phyloP scores from a whole-genome alignment of 2,329 filamentous ascomycete species.

The Diplodia corticola region DNA sequence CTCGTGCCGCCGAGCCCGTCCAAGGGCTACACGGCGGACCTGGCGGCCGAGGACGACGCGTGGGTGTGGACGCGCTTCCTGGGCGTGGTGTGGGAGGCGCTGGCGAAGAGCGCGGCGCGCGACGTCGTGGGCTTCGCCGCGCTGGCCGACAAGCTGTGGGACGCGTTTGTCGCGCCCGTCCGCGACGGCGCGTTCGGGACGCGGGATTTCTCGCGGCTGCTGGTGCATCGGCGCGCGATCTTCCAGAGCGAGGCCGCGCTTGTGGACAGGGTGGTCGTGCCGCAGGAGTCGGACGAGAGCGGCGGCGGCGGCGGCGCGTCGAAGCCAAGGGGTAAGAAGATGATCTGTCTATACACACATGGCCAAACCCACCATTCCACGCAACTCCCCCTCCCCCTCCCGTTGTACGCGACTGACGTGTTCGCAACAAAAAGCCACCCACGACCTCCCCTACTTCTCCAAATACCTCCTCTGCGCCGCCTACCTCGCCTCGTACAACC shows the following conservation, averaged over 20 bases:
- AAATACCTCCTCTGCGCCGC: constrained; percentile 73
- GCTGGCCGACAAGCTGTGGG: constrained; percentile 77
- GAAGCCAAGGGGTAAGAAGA: constrained; percentile 3
- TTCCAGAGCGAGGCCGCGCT: constrained; percentile 74
- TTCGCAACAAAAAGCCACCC: constrained; percentile 36
- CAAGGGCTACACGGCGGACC: constrained; percentile 50
- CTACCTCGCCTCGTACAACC: constrained; percentile 81
- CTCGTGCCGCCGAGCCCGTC: constrained; percentile 37
- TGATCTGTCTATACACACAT: not conserved
- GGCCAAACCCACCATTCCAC: not conserved
- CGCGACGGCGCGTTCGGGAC: constrained; percentile 70
- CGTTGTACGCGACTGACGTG: not conserved
- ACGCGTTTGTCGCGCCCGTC: constrained; percentile 77
- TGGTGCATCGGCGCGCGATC: constrained; percentile 67
- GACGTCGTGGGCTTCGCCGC: constrained; percentile 72
- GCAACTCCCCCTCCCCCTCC: too few relatives aligned
- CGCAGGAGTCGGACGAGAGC: constrained; percentile 5
- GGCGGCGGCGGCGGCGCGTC: not conserved
- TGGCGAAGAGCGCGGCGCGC: constrained; percentile 76
- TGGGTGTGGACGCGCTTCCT: constrained; percentile 81
- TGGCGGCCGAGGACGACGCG: constrained; percentile 58
- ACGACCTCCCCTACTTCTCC: constrained; percentile 67
- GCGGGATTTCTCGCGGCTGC: constrained; percentile 80
- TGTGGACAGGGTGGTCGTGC: constrained; percentile 58
- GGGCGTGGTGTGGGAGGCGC: constrained; percentile 80